Conservation (phyloP, 345 rosid genomes). For the Citrus australasica region DNA sequence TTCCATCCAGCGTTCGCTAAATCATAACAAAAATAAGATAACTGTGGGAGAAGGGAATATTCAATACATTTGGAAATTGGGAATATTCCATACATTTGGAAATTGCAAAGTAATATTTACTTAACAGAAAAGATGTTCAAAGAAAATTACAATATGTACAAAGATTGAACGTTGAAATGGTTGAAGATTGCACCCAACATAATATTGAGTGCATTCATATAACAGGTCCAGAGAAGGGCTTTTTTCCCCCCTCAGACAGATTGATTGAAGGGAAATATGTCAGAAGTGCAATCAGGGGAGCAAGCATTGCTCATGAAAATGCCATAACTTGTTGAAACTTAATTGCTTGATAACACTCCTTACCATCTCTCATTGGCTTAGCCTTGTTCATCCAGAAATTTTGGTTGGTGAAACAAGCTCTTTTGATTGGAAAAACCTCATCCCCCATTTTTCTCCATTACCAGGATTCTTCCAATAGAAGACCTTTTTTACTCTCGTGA, state of each 20-base stretch:
- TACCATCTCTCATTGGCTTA: neutral
- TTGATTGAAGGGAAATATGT: neutral
- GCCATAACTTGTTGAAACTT: neutral
- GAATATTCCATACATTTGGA: neutral
- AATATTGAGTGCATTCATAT: neutral
- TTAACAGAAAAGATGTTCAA: neutral
- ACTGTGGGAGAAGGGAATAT: no score
- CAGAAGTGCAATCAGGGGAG: neutral
- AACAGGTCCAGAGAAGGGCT: neutral
- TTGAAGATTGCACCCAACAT: neutral
- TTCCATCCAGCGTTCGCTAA: neutral
- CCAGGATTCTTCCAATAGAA: neutral
- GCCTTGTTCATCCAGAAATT: neutral
- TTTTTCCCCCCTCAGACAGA: no score
- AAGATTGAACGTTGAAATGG: neutral
- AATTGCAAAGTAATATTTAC: conserved; percentile 2
- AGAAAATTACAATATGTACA: conserved; percentile 12
- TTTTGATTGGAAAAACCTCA: neutral
- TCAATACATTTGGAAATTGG: neutral
- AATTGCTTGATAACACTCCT: neutral
- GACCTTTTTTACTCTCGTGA: neutral
- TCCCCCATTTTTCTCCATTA: neutral
- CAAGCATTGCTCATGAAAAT: neutral
- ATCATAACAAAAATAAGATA: neutral
- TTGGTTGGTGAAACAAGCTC: conserved; percentile 3